Base-by-base conservation (phyloP, 176 grass and related monocot species). In the Eleusine coracana region DNA sequence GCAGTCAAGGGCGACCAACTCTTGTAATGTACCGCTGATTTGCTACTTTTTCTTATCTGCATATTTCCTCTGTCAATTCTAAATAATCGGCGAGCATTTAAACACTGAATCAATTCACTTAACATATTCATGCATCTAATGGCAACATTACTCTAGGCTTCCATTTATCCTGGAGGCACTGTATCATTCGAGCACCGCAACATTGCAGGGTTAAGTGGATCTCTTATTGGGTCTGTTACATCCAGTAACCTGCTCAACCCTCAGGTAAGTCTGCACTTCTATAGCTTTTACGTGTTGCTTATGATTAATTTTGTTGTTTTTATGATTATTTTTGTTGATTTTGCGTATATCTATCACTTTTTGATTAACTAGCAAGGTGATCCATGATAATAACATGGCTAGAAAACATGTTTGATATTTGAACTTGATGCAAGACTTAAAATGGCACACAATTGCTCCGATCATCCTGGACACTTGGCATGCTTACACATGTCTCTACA, bases 181-280 rank as follows among this genome's bases (percentile, higher is more conserved):
- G 93, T 99, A 51, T 96, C 87, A 75, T 96, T 99, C 87, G 91
- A 96, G 85, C 93, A 93, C 83, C 81, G 93, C 36, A 99, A 99
- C 62, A 96, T 99, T 68, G 88, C 87, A 38, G 96, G 96, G 27
- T 85, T 96, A 51, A 99, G 96, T 40, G 88, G 93, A 78, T 96
- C 91, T 40, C 87, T 96, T 66, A 73, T 90, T 90, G 96, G 96
- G 64, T 96, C 93, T 83, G 89, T 99, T 70, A 92, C 96, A 68
- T 99, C 93, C 40, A 96, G 96, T 46, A 99, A 99, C 85, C 91
- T 99, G 38, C 91, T 99, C 10, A 93, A 96, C 80, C 96, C 93
- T 90, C 91, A 96, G 96, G 96, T 99, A 31, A 61, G 76, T 83
- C 31, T 34, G 31, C 31, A 34, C 31, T 80, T 2, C 3, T 76